Evolutionary conservation across 257 asterid genomes (phyloP), one percentile per base, ranked within the genome.

Genomic region (Paulownia fortunei): DNA sequence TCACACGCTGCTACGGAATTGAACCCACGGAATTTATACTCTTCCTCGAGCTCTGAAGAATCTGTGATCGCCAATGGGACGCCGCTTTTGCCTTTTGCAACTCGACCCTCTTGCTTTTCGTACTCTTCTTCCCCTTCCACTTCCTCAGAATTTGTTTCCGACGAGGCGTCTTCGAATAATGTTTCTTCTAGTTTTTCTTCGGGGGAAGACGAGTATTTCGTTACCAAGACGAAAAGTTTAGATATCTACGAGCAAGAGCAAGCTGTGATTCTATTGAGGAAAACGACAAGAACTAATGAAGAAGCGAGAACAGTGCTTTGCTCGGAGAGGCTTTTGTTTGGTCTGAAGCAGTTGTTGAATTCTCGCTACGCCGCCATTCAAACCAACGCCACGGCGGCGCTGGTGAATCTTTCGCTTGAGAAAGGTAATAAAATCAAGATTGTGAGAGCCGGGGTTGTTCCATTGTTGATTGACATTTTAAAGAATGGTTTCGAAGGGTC

Each of bases 351-450:
- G 15, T 69, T 92, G 83, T 24, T 96, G 58, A 76, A 11, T 23
- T 93, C 99, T 6, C 86, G 93, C 27, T 96, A 93, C 71, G 84
- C 90, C 18, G 89, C 78, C 8, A 82, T 93, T 62, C 98, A 92
- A 80, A 82, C 87, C 6, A 96, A 96, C 84, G 87, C 98, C 30
- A 80, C 83, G 8, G 99, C 98, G 59, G 88, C 94, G n/a, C 21
- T 93, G 86, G 99, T 96, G 61, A 96, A 96, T 75, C 86, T 96
- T 13, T 96, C 98, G 13, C 88, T 96, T 3, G 97, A 81, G 4
- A 89, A 90, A 39, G 84, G 15, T 16, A 96, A 96, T 27, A 93
- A 93, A 65, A 73, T 93, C 26, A 96, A 84, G 86, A 93, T 96
- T 6, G 92, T 96, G 6, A 80, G 99, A 8, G 86, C 97, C 0